phyloP scores from a whole-genome alignment of 75 land plant species.

The Cryptomeria japonica region DNA sequence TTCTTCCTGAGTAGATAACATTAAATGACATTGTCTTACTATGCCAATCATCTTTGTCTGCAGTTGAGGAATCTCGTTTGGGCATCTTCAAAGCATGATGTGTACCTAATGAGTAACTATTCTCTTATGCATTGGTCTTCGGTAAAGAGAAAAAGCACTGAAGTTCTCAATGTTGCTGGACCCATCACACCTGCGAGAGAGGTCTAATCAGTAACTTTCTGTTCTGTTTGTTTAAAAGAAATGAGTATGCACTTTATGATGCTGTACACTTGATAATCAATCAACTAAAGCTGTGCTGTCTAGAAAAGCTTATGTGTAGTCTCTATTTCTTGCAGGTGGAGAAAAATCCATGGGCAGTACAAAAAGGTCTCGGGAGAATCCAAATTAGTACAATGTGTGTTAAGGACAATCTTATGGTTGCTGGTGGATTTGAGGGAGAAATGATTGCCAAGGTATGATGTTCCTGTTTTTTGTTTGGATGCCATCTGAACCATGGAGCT shows the following conservation, averaged over 20 bases:
- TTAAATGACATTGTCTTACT: not conserved
- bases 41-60: not conserved
- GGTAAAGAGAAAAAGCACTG: slow-evolving; percentile 13
- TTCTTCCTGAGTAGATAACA: not conserved
- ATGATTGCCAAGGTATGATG: slow-evolving; percentile 48
- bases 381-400: slow-evolving; percentile 57
- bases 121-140: slow-evolving; percentile 30
- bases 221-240: not conserved
- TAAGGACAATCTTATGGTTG: slow-evolving; percentile 46
- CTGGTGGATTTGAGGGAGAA: slow-evolving; percentile 54
- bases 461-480: not conserved
- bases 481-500: not conserved
- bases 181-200: slow-evolving; percentile 20
- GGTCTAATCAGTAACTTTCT: not conserved
- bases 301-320: not conserved
- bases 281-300: not conserved
- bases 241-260: not conserved
- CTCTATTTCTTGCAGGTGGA: not conserved
- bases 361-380: slow-evolving; percentile 45
- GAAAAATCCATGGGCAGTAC: slow-evolving; percentile 13
- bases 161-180: slow-evolving; percentile 28
- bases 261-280: not conserved
- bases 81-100: slow-evolving; percentile 32
- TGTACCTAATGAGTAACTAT: slow-evolving; percentile 29
- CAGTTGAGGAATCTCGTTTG: slow-evolving; percentile 36